These are phyloP conservation scores for Apiotrichum brassicae DNA, from an alignment of 1,284 basidiomycete genomes.

Conservation along the genomic window DNA sequence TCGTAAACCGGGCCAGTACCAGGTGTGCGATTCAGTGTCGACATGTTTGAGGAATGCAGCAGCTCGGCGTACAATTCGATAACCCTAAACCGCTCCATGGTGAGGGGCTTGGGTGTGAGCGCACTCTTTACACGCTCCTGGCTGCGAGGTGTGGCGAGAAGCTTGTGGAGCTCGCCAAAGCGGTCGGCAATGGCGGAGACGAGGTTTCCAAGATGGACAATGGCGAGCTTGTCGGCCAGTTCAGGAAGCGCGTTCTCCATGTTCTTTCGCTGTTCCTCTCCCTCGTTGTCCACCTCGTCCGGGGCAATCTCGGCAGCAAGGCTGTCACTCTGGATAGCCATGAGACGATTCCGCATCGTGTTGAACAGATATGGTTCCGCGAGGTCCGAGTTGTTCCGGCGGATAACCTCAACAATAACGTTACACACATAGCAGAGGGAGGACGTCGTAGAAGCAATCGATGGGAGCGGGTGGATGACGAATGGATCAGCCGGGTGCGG, in stretches of 20 bases:
- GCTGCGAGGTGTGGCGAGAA: slow-evolving; percentile 67
- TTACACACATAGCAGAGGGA: slow-evolving; percentile 83
- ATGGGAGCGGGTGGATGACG: slow-evolving; percentile 52
- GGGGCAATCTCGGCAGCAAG: slow-evolving; percentile 9
- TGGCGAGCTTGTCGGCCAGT: slow-evolving; percentile 80
- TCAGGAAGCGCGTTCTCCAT: slow-evolving; percentile 78
- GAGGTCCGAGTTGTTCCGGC: slow-evolving; percentile 98
- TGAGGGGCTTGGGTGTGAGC: slow-evolving; percentile 68
- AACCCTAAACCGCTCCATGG: slow-evolving; percentile 93
- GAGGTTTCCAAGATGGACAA: slow-evolving; percentile 85
- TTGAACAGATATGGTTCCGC: slow-evolving; percentile 99
- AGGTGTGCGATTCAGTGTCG: slow-evolving; percentile 73
- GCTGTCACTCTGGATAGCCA: slow-evolving; percentile 54
- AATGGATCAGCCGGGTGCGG: slow-evolving; percentile 33
- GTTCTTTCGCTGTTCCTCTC: slow-evolving; percentile 59
- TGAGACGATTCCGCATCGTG: slow-evolving; percentile 81
- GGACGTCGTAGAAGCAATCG: slow-evolving; percentile 70
- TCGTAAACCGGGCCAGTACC: slow-evolving; percentile 71
- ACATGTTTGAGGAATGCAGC: slow-evolving; percentile 97
- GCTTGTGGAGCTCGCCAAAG: slow-evolving; percentile 64
- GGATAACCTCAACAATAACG: slow-evolving; percentile 90
- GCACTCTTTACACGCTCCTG: slow-evolving; percentile 64
- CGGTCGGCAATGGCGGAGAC: slow-evolving; percentile 69
- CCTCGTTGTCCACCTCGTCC: slow-evolving; percentile 26
- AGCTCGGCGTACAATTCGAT: slow-evolving; percentile 96